Conservation (phyloP, 768 basidiomycete genomes). For the Boletus reticuloceps region DNA sequence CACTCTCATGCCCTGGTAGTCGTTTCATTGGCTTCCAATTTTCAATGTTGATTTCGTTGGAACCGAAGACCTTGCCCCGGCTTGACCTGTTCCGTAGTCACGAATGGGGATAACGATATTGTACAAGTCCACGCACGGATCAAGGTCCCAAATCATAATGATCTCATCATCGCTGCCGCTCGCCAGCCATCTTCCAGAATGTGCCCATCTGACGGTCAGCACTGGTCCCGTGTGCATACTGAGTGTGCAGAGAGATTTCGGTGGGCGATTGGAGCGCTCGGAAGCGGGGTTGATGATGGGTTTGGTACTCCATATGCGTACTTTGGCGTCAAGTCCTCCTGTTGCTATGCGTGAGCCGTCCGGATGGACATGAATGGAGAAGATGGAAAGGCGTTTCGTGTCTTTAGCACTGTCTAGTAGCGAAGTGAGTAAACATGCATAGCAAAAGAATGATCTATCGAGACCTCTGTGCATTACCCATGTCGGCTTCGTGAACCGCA, state of each 20-base stretch:
- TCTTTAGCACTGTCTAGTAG: conserved; percentile 44
- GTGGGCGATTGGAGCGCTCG: conserved; percentile 66
- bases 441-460: not conserved
- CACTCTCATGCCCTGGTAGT: conserved; percentile 92
- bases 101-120: conserved; percentile 1
- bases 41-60: conserved; percentile 94
- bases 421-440: not conserved
- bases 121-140: conserved; percentile 62
- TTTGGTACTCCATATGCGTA: conserved; percentile 96
- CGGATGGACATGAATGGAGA: conserved; percentile 91
- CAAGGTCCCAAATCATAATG: conserved; percentile 96
- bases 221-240: conserved; percentile 95
- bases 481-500: conserved; percentile 87
- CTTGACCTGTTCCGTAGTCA: conserved; percentile 51
- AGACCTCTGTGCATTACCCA: conserved; percentile 82
- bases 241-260: conserved; percentile 87
- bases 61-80: conserved; percentile 88
- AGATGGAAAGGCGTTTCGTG: conserved; percentile 76
- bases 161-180: conserved; percentile 96
- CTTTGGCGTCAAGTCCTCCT: conserved; percentile 92
- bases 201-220: conserved; percentile 88
- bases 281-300: conserved; percentile 82
- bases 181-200: conserved; percentile 90
- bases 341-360: conserved; percentile 97
- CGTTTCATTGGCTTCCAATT: conserved; percentile 95